Evolutionary conservation across 768 basidiomycete genomes (phyloP).

Genomic region (Rossbeevera mucosa): DNA sequence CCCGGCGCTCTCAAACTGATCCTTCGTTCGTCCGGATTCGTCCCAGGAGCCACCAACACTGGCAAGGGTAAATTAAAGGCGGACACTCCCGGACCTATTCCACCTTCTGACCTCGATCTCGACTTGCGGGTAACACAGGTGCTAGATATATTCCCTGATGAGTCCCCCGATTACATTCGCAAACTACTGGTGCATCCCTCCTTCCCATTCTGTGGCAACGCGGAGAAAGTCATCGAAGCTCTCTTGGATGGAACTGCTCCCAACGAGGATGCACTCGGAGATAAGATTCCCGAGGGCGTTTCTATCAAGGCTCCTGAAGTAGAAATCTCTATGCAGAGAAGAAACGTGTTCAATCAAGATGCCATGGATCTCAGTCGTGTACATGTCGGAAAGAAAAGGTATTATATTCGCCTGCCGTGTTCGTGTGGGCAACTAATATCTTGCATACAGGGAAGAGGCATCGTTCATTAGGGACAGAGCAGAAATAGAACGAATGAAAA

Average conservation of each 20-base stretch:
- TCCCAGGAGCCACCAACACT: slow-evolving; percentile 15
- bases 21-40: slow-evolving; percentile 55
- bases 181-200: slow-evolving; percentile 48
- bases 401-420: slow-evolving; percentile 14
- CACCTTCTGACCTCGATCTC: slow-evolving; percentile 38
- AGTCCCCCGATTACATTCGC: slow-evolving; percentile 51
- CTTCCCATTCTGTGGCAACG: slow-evolving; percentile 46
- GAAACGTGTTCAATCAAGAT: slow-evolving; percentile 76
- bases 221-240: slow-evolving; percentile 63
- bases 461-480: slow-evolving; percentile 50
- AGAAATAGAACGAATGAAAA: slow-evolving; percentile 73
- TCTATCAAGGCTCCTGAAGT: neutral
- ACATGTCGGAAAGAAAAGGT: slow-evolving; percentile 64
- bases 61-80: slow-evolving; percentile 43
- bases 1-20: slow-evolving; percentile 62
- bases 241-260: slow-evolving; percentile 74
- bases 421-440: slow-evolving; percentile 5
- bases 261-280: slow-evolving; percentile 24
- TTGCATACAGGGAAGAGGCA: slow-evolving; percentile 37
- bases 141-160: slow-evolving; percentile 70
- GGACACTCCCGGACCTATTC: slow-evolving; percentile 8
- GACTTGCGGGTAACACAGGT: slow-evolving; percentile 64
- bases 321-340: slow-evolving; percentile 40
- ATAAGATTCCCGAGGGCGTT: neutral
- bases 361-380: slow-evolving; percentile 58